Evolutionary conservation across 2,329 filamentous ascomycete genomes (phyloP).

Genomic region (Aureobasidium mangrovei): DNA sequence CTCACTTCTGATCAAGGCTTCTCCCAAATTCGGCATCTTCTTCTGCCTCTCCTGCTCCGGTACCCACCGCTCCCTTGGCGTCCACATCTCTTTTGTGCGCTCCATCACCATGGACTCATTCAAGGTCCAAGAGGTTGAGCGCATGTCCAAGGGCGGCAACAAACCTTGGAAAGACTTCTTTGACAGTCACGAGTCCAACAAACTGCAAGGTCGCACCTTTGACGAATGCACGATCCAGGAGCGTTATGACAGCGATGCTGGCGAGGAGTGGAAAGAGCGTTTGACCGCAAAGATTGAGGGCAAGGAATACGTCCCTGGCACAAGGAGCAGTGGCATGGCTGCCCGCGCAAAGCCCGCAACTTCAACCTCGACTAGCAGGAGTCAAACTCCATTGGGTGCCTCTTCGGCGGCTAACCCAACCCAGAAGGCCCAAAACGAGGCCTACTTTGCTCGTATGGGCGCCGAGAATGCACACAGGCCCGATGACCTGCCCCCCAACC

Average conservation of each 20-base stretch:
- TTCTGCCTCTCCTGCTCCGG: conserved; percentile 96
- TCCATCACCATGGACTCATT: conserved; percentile 99
- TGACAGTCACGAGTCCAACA: conserved; percentile 46
- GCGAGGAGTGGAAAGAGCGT: conserved; percentile 92
- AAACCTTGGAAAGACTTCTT: conserved; percentile 82
- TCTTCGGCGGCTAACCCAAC: conserved; percentile 21
- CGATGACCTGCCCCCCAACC: conserved; percentile 68
- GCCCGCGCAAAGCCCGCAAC: conserved; percentile 20
- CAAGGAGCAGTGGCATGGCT: conserved; percentile 17
- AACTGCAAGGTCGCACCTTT: conserved; percentile 48
- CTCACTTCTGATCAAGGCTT: conserved; percentile 40
- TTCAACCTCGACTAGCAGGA: conserved; percentile 21
- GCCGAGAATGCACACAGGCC: conserved; percentile 70
- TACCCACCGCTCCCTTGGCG: conserved; percentile 85
- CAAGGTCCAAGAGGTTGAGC: conserved; percentile 82
- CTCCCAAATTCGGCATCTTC: conserved; percentile 96
- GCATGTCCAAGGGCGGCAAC: conserved; percentile 91
- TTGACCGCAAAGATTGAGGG: conserved; percentile 82
- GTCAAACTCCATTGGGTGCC: conserved; percentile 20
- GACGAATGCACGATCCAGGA: conserved; percentile 86
- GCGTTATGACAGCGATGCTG: conserved; percentile 78
- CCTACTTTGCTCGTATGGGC: conserved; percentile 81
- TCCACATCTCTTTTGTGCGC: conserved; percentile 97
- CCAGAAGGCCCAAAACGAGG: conserved; percentile 62
- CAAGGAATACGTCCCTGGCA: conserved; percentile 68